Evolutionary conservation across 176 grass and related monocot genomes (phyloP), one percentile per base, ranked within the genome.

Genomic region (Rhynchospora breviuscula): DNA sequence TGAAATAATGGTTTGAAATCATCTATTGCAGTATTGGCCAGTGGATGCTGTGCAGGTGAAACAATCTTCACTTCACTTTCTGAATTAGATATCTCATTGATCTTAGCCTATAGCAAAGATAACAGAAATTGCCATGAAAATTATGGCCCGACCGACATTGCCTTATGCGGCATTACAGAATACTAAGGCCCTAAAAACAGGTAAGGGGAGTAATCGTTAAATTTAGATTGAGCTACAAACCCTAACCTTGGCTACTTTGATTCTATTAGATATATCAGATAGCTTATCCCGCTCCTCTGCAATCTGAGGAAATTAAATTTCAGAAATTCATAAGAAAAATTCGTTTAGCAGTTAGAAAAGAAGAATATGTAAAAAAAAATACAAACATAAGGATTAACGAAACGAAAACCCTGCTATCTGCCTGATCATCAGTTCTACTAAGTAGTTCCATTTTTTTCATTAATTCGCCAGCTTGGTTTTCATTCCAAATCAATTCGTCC

Each of bases 1-100:
- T 68, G 76, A 84, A 89, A 94, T 22, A 94, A 83, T 18, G 89
- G 92, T 73, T 47, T 88, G 72, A 88, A 91, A 33, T 89, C 89
- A 82, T 87, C 83, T 61, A 83, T 81, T 58, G 60, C 79, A 65
- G 76, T 59, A 78, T 64, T 83, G 64, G 75, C 67, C 40, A 71
- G 84, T 75, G 89, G 90, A 88, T 96, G 84, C 4, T 12, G 74
- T 19, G 91, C 77, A 63, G 93, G 89, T 82, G 91, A 93, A 59
- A 89, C 79, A 83, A 96, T 89, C 59, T 87, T 89, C 17, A 80
- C 45, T 47, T 70, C 46, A 47, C 72, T 64, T 82, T 89, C 77
- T 59, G 90, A 88, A 59, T 78, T 60, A 63, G 93, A 87, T 25
- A 96, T 73, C 43, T 13, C 81, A 87, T 80, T 51, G 45, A 96